Evolutionary conservation across 2,329 filamentous ascomycete species (phyloP), one percentile per base, ranked within the genome.

Genomic region (Bipolaris oryzae): DNA sequence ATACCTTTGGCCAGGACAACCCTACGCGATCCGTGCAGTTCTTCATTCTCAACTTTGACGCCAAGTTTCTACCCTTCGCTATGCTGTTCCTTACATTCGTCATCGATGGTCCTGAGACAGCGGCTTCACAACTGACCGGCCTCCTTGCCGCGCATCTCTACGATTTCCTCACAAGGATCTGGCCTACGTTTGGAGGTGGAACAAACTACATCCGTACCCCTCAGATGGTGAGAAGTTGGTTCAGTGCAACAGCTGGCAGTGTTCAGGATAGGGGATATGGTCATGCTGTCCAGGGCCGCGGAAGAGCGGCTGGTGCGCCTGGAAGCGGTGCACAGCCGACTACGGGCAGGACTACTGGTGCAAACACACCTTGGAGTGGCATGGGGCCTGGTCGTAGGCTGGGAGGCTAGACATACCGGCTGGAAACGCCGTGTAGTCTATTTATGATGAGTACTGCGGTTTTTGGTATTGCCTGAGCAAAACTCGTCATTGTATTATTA

Each of bases 151-250:
- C 93, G 4, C 95, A 99, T 74, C 71, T 95, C 18, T 96, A 92
- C 77, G 91, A 98, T 74, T 99, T 98, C 72, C 76, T 97, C 47
- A 92, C 90, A 2, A 85, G 91, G 46, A 83, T 97, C 39, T 98
- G 92, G 82, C 95, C 95, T 5, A 87, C 90, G 53, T 95, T 95
- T 72, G 94, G 92, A 31, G 90, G 91, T 53, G 95, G 95, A 0
- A 82, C 81, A 49, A 96, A 93, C 71, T 82, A 89, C 46, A 81
- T 97, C 34, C 81, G 83, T 13, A 95, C 92, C 0, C 95, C 95
- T 2, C 74, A 76, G 5, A 87, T 92, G 64, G 77, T 98, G 55
- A 87, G 85, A 57, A 83, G 83, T 52, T 84, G 90, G 64, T 89
- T 94, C 56, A 79, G 81, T 56, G 82, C 77, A 51, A 73, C 67